Conservation (phyloP, 1,139 yeast genomes). For the Sugiyamaella paludigena region DNA sequence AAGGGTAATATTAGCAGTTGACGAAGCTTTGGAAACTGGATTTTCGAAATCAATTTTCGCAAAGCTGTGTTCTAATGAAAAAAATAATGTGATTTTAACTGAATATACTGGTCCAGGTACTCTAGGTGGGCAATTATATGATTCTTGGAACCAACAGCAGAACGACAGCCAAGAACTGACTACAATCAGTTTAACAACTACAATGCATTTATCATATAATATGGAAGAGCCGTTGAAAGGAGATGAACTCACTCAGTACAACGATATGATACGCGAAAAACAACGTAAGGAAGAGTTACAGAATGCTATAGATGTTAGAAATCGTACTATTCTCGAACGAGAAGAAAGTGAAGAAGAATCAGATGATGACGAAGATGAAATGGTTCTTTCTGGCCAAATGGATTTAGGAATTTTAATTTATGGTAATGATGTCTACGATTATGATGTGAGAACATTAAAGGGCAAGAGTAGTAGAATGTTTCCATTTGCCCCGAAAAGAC, state of each 20-base stretch:
- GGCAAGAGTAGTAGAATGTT: constrained; percentile 68
- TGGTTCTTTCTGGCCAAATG: constrained; percentile 27
- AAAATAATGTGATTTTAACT: constrained; percentile 70
- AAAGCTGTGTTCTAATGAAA: constrained; percentile 59
- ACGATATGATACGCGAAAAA: constrained; percentile 33
- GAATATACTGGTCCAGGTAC: constrained; percentile 52
- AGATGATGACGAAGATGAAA: constrained; percentile 36
- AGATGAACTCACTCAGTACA: constrained; percentile 36
- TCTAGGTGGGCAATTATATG: constrained; percentile 47
- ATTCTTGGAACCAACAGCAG: constrained; percentile 51
- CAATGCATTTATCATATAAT: constrained; percentile 25
- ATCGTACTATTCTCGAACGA: constrained; percentile 52
- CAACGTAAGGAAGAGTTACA: constrained; percentile 50
- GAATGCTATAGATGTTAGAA: constrained; percentile 56
- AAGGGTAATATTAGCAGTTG: constrained; percentile 79
- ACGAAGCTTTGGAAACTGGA: constrained; percentile 65
- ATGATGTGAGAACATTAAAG: constrained; percentile 57
- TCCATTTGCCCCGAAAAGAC: constrained; percentile 60
- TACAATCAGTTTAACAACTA: constrained; percentile 25
- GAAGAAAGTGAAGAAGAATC: constrained; percentile 39
- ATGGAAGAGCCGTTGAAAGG: constrained; percentile 37
- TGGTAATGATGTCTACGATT: constrained; percentile 51
- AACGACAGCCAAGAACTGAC: constrained; percentile 12
- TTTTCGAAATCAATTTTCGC: constrained; percentile 60
- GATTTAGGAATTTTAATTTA: constrained; percentile 36